Evolutionary conservation across 352 stramenopile species (phyloP).

Genomic region (Blastocystis sp.): DNA sequence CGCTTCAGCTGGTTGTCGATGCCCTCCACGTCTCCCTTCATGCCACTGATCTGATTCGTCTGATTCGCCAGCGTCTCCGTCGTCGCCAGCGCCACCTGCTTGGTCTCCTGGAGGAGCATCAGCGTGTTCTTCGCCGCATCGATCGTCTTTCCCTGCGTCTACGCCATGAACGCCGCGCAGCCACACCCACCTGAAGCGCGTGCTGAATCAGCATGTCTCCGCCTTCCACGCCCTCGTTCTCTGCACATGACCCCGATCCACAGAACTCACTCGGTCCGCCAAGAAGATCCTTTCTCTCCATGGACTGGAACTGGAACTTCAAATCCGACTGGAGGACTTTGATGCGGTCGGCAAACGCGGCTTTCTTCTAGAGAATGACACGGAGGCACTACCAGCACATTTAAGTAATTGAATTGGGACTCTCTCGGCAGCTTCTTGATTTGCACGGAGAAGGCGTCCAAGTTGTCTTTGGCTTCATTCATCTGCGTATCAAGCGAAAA

Average conservation of each 20-base stretch:
- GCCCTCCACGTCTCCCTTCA: slow-evolving; percentile 46
- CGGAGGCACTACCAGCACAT: not conserved
- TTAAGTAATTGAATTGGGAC: slow-evolving; percentile 35
- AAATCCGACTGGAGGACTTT: slow-evolving; percentile 50
- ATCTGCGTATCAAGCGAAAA: not conserved
- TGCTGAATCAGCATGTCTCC: slow-evolving; percentile 59
- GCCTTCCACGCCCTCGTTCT: slow-evolving; percentile 35
- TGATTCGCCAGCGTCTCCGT: slow-evolving; percentile 30
- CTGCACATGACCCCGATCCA: not conserved
- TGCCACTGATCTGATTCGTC: slow-evolving; percentile 35
- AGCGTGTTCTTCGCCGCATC: slow-evolving; percentile 53
- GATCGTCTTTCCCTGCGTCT: slow-evolving; percentile 61
- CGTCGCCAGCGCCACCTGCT: slow-evolving; percentile 34
- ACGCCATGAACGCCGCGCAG: not conserved
- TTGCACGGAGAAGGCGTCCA: slow-evolving; percentile 21
- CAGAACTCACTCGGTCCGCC: not conserved
- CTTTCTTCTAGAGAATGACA: slow-evolving; percentile 19
- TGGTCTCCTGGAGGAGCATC: slow-evolving; percentile 27
- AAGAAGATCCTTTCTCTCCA: slow-evolving; percentile 41
- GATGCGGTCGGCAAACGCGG: slow-evolving; percentile 36
- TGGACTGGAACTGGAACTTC: slow-evolving; percentile 58
- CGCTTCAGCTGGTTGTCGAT: slow-evolving; percentile 44
- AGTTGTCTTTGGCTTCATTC: slow-evolving; percentile 58
- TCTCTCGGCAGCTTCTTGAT: slow-evolving; percentile 56
- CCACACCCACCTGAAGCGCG: not conserved